Conservation (phyloP, 1,139 yeast species). For the Sugiyamaella paludigena region DNA sequence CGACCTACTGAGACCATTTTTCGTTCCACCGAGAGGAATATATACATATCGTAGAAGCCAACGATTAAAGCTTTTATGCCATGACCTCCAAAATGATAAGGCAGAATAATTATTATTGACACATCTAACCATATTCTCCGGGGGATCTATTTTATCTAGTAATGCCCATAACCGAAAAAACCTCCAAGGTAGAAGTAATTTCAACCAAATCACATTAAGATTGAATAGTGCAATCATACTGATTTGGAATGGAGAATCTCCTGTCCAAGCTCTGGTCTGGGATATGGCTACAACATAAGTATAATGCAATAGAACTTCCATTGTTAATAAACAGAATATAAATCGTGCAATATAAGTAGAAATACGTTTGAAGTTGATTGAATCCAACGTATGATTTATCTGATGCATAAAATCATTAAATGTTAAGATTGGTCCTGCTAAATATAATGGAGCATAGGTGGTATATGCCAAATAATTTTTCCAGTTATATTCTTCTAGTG, state of each 20-base stretch:
- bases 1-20: conserved; percentile 39
- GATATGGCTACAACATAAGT: conserved; percentile 94
- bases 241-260: conserved; percentile 86
- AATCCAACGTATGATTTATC: conserved; percentile 44
- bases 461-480: conserved; percentile 71
- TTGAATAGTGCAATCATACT: conserved; percentile 94
- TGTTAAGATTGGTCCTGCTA: conserved; percentile 93
- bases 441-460: conserved; percentile 81
- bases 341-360: conserved; percentile 65
- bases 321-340: conserved; percentile 66
- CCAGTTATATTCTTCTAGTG: conserved; percentile 55
- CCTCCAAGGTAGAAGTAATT: conserved; percentile 93
- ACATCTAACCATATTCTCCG: conserved; percentile 96
- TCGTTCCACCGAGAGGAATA: conserved; percentile 84
- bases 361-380: conserved; percentile 54
- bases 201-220: conserved; percentile 84
- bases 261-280: conserved; percentile 83
- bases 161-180: conserved; percentile 90
- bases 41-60: conserved; percentile 83
- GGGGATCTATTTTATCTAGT: conserved; percentile 89
- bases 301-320: conserved; percentile 86
- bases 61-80: conserved; percentile 93
- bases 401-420: conserved; percentile 90
- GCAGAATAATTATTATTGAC: conserved; percentile 94
- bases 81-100: conserved; percentile 94